A percentile compares a stretch with the other conserved stretches of the same genome.
phyloP scores from a whole-genome alignment of 2,329 filamentous ascomycete genomes.

The Cucurbitaria berberidis region DNA sequence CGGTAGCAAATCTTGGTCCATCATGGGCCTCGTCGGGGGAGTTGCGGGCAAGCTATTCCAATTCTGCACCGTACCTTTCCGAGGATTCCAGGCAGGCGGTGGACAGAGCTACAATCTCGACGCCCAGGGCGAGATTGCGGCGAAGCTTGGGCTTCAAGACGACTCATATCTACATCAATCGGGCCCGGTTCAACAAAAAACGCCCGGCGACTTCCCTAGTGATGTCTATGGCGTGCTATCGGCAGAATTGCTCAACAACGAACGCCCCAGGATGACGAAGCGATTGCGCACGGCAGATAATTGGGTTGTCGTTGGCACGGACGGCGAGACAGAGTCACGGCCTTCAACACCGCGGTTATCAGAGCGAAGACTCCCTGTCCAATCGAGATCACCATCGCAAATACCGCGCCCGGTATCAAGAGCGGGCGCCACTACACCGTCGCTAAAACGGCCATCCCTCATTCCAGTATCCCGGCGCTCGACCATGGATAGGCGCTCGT shows the following conservation, averaged over 20 bases:
- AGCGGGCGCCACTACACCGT: constrained; percentile 22
- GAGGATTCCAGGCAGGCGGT: constrained; percentile 85
- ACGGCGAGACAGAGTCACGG: constrained; percentile 62
- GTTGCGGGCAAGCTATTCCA: constrained; percentile 81
- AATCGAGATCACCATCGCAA: constrained; percentile 37
- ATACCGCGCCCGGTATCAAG: constrained; percentile 43
- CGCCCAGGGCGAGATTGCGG: constrained; percentile 33
- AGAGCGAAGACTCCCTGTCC: constrained; percentile 37
- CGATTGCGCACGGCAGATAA: constrained; percentile 55
- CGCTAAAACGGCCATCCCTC: constrained; percentile 47
- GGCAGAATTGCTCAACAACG: constrained; percentile 52
- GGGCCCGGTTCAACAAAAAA: constrained; percentile 42
- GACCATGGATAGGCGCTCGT: constrained; percentile 29
- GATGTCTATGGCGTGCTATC: constrained; percentile 56
- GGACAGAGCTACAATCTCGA: constrained; percentile 72
- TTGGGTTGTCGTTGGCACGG: constrained; percentile 56
- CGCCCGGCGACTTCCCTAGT: constrained; percentile 62
- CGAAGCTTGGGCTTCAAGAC: constrained; percentile 32
- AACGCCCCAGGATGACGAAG: constrained; percentile 55
- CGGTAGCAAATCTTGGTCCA: constrained; percentile 36
- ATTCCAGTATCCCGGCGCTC: constrained; percentile 53
- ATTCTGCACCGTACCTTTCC: constrained; percentile 78
- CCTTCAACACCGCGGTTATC: constrained; percentile 50
- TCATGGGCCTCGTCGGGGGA: constrained; percentile 68
- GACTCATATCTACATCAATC: constrained; percentile 18